These are phyloP conservation scores for Globisporangium radiosum DNA, from an alignment of 352 stramenopile genomes.

Conservation along the genomic window DNA sequence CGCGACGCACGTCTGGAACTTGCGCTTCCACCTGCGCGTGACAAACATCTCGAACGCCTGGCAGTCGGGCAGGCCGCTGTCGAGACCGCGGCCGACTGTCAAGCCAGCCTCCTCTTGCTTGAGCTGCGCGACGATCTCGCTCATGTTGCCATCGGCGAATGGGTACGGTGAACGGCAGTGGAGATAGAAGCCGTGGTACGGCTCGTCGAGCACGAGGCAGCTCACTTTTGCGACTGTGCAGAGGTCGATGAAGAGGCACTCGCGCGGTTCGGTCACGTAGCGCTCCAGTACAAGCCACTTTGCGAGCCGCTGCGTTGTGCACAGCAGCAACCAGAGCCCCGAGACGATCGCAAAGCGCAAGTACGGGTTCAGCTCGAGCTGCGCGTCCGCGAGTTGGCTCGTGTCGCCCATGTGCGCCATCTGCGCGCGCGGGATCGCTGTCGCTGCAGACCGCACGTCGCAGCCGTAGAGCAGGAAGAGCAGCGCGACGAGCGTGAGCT, in stretches of 20 bases:
- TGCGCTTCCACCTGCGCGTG: constrained; percentile 78
- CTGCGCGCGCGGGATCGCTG: constrained; percentile 51
- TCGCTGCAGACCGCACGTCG: constrained; percentile 34
- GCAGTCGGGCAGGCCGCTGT: constrained; percentile 72
- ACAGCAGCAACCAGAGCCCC: constrained; percentile 82
- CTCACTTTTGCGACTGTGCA: constrained; percentile 93
- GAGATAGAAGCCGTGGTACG: constrained; percentile 93
- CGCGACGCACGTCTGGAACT: constrained; percentile 64
- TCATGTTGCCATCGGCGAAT: constrained; percentile 90
- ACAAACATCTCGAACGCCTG: constrained; percentile 92
- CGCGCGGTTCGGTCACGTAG: constrained; percentile 60
- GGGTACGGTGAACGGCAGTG: constrained; percentile 92
- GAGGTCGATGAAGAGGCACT: constrained; percentile 89
- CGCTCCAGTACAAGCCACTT: constrained; percentile 85
- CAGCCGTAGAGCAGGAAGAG: constrained; percentile 86
- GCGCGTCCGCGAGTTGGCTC: constrained; percentile 37
- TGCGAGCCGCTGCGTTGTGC: constrained; percentile 76
- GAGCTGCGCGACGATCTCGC: constrained; percentile 88
- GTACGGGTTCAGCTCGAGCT: constrained; percentile 69
- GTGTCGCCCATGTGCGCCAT: constrained; percentile 33
- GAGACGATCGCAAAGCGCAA: constrained; percentile 88
- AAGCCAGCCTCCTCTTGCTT: constrained; percentile 87
- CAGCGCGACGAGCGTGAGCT: constrained; percentile 78
- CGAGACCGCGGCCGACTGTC: constrained; percentile 77
- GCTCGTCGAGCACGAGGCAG: constrained; percentile 88